A percentile compares a stretch with the other conserved stretches of the same genome.
Conservation (phyloP, 495 filamentous ascomycete genomes). For the Aspergillus sclerotioniger region DNA sequence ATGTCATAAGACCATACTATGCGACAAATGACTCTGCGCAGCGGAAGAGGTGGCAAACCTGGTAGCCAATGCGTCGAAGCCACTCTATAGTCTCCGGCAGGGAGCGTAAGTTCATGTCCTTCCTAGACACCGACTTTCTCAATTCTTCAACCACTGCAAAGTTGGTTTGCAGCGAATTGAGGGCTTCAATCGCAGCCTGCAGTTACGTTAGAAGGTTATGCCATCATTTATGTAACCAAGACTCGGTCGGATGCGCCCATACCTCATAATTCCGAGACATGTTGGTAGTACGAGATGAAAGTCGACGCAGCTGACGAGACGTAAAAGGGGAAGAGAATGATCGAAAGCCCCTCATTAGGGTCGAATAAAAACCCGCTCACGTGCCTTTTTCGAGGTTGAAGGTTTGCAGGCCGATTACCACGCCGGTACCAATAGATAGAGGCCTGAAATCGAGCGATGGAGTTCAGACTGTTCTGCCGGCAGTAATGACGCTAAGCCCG, state of each 20-base stretch:
- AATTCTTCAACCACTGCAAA: constrained; percentile 74
- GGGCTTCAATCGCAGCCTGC: constrained; percentile 73
- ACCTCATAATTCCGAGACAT: constrained; percentile 49
- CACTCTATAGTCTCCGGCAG: constrained; percentile 77
- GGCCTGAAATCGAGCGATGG: too few species aligned
- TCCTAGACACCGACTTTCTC: constrained; percentile 57
- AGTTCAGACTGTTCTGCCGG: too few species aligned
- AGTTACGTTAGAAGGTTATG: constrained; percentile 3
- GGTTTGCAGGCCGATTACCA: background rate
- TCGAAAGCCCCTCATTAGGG: constrained; percentile 24
- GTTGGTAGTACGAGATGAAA: constrained; percentile 31
- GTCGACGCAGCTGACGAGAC: constrained; percentile 25
- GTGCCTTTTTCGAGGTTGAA: constrained; percentile 12
- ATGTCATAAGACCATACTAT: constrained; percentile 6
- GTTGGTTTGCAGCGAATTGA: constrained; percentile 90
- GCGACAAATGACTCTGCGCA: constrained; percentile 1
- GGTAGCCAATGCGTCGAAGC: constrained; percentile 74
- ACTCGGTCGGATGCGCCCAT: constrained; percentile 12
- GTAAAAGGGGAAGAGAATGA: constrained; percentile 13
- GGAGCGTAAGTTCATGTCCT: constrained; percentile 62
- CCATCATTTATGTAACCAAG: background rate
- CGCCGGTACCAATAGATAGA: background rate
- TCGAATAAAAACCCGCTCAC: constrained; percentile 11
- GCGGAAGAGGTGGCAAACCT: constrained; percentile 46
- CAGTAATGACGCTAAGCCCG: too few species aligned